Base-by-base conservation (phyloP, 2,329 filamentous ascomycete genomes). In the Rhynchosporium graminicola region DNA sequence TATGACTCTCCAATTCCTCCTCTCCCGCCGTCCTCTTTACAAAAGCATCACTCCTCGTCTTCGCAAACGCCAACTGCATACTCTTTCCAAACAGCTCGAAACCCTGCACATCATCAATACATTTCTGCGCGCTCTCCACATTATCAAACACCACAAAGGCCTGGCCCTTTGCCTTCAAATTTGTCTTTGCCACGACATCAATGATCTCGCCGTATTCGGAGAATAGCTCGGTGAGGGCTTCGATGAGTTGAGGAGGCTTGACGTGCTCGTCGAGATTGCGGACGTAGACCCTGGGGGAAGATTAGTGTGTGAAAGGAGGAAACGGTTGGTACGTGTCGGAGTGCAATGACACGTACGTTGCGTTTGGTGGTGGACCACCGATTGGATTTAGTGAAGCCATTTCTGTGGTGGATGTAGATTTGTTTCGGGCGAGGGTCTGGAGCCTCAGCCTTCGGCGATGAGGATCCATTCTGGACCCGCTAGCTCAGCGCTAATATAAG, bases 41-140 rank as follows among this genome's bases (percentile, higher is more conserved):
- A 0, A 90, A 96, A 57, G 91, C 93, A 79, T 99, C 95, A 75
- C 92, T 97, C 65, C 85, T 83, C 4, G 90, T 91, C 72, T 87
- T 88, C 29, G 95, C 95, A 72, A 92, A 87, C 15, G 91, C 88
- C 40, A 97, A 77, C 64, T 87, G 84, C 88, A 99, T 96, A 1
- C 90, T 88, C 78, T 97, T 96, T 56, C 90, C 92, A 71, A 96
- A 96, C 4, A 99, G 79, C 70, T 96, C 90, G 76, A 99, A 99
- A 8, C 92, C 94, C 72, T 97, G 90, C 65, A 96, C 82, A 70
- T 96, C 91, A 57, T 96, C 91, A 65, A 97, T 89, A 20, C 95
- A 94, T 66, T 86, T 83, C 58, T 84, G 80, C 3, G 93, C 93
- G n/a, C 87, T 85, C 60, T 92, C 89, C n/a, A 88, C 80, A 65